phyloP scores from a whole-genome alignment of 2,329 filamentous ascomycete genomes.

The Septoria petroselini region DNA sequence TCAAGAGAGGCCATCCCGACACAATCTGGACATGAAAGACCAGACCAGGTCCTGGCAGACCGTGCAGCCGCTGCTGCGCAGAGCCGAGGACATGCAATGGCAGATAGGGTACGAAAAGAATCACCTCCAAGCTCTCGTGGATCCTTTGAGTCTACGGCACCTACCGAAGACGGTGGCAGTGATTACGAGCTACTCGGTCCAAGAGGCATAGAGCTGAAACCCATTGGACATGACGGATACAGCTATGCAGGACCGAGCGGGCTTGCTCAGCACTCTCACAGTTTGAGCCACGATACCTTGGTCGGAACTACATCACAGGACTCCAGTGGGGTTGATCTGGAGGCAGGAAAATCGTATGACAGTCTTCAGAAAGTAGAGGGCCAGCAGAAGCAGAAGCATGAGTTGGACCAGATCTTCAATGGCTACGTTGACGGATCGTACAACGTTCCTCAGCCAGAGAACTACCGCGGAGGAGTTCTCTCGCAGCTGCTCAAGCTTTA shows the following conservation, averaged over 20 bases:
- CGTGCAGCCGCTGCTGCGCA: slow-evolving; percentile 12
- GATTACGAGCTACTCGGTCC: slow-evolving; percentile 14
- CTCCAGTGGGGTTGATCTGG: background rate
- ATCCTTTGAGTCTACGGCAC: slow-evolving; percentile 15
- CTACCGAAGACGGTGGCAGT: slow-evolving; percentile 9
- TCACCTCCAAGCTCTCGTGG: slow-evolving; percentile 7
- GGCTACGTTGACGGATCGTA: slow-evolving; percentile 31
- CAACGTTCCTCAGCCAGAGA: slow-evolving; percentile 63
- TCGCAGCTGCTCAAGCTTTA: slow-evolving; percentile 70
- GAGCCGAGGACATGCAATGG: slow-evolving; percentile 14
- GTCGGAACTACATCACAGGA: slow-evolving; percentile 1
- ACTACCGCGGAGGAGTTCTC: slow-evolving; percentile 70
- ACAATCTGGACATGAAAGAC: background rate
- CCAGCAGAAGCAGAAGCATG: slow-evolving; percentile 7
- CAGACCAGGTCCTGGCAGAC: background rate
- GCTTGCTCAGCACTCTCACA: background rate
- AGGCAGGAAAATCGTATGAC: background rate
- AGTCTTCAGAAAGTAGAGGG: background rate
- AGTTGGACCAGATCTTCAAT: slow-evolving; percentile 16
- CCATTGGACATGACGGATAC: background rate
- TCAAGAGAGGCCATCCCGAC: slow-evolving; percentile 10
- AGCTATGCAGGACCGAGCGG: background rate
- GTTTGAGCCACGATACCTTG: background rate
- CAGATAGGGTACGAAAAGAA: slow-evolving; percentile 12
- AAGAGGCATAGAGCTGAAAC: slow-evolving; percentile 11